Conservation (phyloP, 1,139 yeast species). For the Zygotorulaspora mrakii region DNA sequence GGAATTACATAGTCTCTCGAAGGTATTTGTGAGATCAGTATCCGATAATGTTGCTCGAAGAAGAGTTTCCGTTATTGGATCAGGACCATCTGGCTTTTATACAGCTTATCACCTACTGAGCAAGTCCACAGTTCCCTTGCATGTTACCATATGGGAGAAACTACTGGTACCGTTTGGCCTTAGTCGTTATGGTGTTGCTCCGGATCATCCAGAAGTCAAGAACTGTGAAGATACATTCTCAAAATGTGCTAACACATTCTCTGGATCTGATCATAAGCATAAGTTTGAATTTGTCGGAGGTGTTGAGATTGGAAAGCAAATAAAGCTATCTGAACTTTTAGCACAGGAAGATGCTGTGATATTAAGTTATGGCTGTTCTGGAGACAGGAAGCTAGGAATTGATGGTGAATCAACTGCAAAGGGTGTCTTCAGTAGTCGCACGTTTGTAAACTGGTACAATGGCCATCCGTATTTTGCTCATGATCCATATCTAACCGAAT, state of each 20-base stretch:
- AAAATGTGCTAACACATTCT: conserved; percentile 47
- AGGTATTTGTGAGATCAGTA: conserved; percentile 7
- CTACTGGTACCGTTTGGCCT: conserved; percentile 90
- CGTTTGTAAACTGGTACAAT: conserved; percentile 95
- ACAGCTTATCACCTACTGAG: conserved; percentile 73
- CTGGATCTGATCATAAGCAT: conserved; percentile 21
- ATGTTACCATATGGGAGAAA: conserved; percentile 68
- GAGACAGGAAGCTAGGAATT: conserved; percentile 54
- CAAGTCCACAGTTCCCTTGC: conserved; percentile 45
- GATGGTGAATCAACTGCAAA: conserved; percentile 54
- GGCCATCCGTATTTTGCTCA: conserved; percentile 61
- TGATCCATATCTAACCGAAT: conserved; percentile 31
- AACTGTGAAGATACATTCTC: conserved; percentile 78
- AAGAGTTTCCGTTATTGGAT: conserved; percentile 64
- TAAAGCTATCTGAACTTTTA: conserved; percentile 48
- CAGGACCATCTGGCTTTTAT: conserved; percentile 97
- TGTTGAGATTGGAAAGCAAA: conserved; percentile 58
- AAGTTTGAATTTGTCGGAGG: conserved; percentile 73
- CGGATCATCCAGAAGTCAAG: conserved; percentile 97
- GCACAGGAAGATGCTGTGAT: conserved; percentile 67
- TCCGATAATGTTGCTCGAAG: conserved; percentile 15
- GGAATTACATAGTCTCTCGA: not conserved
- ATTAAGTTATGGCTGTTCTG: conserved; percentile 77
- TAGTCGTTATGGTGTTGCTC: conserved; percentile 95
- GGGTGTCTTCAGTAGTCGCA: conserved; percentile 79